A percentile compares a stretch with the other conserved stretches of the same genome.
phyloP scores from a whole-genome alignment of 2,329 filamentous ascomycete genomes.

The Epichloe festucae region DNA sequence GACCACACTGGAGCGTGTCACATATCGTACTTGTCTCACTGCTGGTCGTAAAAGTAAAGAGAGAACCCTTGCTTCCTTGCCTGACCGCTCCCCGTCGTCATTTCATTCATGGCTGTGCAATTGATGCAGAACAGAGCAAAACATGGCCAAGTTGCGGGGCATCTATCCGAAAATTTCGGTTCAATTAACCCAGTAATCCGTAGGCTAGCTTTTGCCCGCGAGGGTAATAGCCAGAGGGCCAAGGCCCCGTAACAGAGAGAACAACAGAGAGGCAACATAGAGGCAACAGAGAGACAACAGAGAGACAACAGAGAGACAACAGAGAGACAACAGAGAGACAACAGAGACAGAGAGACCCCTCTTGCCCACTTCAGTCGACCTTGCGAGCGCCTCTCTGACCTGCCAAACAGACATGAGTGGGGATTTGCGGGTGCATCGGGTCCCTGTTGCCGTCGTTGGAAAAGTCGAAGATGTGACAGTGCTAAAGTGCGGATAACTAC shows the following conservation, averaged over 20 bases:
- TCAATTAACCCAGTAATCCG: not conserved
- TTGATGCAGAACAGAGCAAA: not conserved
- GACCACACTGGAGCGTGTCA: not conserved
- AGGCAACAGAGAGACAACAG: no score
- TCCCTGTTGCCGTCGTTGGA: not conserved
- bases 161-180: not conserved
- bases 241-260: not conserved
- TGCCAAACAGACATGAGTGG: conserved; percentile 5
- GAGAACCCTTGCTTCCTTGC: no score
- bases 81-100: no score
- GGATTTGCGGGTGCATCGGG: not conserved
- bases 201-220: not conserved
- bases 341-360: not conserved
- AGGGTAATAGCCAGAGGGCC: not conserved
- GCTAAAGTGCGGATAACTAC: not conserved
- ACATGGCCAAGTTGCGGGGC: no score
- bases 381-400: conserved; percentile 16
- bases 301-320: no score
- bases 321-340: no score
- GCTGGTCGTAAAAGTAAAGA: not conserved
- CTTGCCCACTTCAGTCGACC: conserved; percentile 21
- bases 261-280: no score
- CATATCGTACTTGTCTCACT: not conserved
- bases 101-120: not conserved
- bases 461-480: not conserved